Percentiles rank a stretch among this genome's conserved stretches.
phyloP scores from a whole-genome alignment of 2,329 filamentous ascomycete genomes.

The Fusarium marasasianum region DNA sequence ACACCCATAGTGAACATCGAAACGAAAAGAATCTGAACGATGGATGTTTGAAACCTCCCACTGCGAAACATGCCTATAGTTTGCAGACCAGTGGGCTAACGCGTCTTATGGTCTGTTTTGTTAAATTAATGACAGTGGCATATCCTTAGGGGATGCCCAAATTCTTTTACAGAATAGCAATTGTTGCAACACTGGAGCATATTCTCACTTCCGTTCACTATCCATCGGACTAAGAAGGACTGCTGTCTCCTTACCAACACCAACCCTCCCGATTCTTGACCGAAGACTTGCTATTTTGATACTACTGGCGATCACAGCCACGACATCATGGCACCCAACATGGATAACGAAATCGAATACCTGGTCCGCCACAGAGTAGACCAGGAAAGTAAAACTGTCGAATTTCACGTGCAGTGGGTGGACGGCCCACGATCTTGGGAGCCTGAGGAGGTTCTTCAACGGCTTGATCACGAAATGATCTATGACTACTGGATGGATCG shows the following conservation, averaged over 20 bases:
- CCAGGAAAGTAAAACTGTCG: accelerated
- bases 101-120: no score
- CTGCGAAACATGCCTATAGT: neutral
- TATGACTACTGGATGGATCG: neutral
- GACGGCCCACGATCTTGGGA: neutral
- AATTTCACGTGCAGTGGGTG: neutral
- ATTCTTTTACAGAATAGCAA: neutral
- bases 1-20: accelerated
- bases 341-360: neutral
- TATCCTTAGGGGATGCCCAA: neutral
- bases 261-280: neutral
- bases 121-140: neutral
- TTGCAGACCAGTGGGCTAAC: accelerated
- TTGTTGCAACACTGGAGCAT: neutral
- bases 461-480: accelerated
- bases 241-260: neutral
- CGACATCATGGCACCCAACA: neutral
- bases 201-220: neutral
- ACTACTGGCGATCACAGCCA: no score
- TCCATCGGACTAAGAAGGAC: neutral
- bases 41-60: no score
- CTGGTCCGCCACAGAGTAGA: neutral
- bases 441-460: neutral
- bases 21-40: neutral
- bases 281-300: neutral